Conservation (phyloP, 2,329 filamentous ascomycete species). For the Monilinia laxa region DNA sequence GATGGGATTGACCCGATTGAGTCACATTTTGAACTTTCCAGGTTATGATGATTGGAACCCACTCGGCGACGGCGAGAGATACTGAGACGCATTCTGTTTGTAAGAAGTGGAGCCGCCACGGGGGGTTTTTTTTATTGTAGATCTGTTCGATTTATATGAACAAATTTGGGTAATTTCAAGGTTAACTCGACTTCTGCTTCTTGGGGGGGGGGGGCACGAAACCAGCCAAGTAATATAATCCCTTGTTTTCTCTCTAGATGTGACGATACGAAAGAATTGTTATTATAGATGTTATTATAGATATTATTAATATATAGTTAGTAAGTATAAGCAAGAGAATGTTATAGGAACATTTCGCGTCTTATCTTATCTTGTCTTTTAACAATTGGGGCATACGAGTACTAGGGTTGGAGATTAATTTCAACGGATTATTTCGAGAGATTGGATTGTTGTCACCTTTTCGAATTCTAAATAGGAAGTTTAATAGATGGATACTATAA, state of each 20-base stretch:
- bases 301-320: too few species aligned
- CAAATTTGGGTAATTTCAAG: too few species aligned
- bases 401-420: background rate
- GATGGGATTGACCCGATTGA: background rate
- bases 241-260: too few species aligned
- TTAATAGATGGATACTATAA: too few species aligned
- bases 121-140: background rate
- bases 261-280: conserved; percentile 7
- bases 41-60: background rate
- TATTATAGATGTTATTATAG: background rate
- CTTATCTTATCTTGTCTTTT: too few species aligned
- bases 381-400: too few species aligned
- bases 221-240: too few species aligned
- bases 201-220: background rate
- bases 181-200: background rate
- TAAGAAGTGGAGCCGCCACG: background rate
- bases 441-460: background rate
- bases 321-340: background rate
- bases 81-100: background rate
- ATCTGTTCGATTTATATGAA: background rate
- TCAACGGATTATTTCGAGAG: background rate
- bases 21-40: too few species aligned
- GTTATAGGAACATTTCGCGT: background rate
- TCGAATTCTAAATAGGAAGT: too few species aligned
- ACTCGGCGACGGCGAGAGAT: background rate